A percentile compares a stretch with the other conserved stretches of the same genome.
Conservation (phyloP, 2,329 filamentous ascomycete genomes). For the Dactylellina sp. region DNA sequence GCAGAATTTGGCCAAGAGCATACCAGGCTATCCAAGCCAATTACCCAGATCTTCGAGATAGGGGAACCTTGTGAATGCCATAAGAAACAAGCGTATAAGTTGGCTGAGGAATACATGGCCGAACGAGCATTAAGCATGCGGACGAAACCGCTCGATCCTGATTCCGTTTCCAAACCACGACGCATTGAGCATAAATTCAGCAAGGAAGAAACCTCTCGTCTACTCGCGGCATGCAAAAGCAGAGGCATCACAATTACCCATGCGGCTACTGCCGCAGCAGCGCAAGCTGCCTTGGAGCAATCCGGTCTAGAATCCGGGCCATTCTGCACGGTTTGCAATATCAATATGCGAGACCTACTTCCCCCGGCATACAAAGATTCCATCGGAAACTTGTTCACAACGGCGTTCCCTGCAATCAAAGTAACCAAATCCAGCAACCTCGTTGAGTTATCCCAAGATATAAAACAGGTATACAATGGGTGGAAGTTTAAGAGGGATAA, state of each 20-base stretch:
- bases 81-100: neutral
- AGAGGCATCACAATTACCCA: slow-evolving; percentile 12
- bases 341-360: slow-evolving; percentile 21
- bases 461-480: neutral
- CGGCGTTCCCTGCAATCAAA: slow-evolving; percentile 5
- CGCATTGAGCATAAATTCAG: slow-evolving; percentile 21
- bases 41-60: neutral
- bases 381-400: slow-evolving; percentile 28
- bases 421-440: slow-evolving; percentile 6
- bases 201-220: slow-evolving; percentile 6
- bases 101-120: slow-evolving; percentile 2
- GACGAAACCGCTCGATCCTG: neutral
- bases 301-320: slow-evolving; percentile 9
- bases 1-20: neutral
- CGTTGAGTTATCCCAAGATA: neutral
- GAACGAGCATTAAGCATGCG: slow-evolving; percentile 4
- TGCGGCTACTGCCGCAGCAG: slow-evolving; percentile 13
- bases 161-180: neutral
- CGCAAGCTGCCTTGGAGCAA: slow-evolving; percentile 5
- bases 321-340: slow-evolving; percentile 3
- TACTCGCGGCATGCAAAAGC: slow-evolving; percentile 13
- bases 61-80: neutral
- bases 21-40: neutral
- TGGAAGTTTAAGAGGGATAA: slow-evolving; percentile 17
- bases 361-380: neutral